phyloP scores from a whole-genome alignment of 163 green algal species.

The Volvox carteri region DNA sequence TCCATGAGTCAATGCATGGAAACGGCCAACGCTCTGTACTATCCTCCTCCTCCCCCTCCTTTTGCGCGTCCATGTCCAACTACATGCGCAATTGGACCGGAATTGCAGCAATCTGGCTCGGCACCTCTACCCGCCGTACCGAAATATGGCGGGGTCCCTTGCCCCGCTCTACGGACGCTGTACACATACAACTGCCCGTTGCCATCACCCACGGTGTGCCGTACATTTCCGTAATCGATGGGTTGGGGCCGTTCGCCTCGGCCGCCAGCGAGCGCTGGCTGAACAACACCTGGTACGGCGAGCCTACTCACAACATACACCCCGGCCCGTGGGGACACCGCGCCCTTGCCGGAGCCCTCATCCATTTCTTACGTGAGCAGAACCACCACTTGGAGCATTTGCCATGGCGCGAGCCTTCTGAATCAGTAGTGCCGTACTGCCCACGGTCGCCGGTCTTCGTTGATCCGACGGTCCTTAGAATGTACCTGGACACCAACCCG shows the following conservation, averaged over 20 bases:
- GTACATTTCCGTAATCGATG: conserved; percentile 3
- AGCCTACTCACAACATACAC: neutral
- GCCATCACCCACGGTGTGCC: neutral
- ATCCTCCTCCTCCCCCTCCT: neutral
- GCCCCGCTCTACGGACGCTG: neutral
- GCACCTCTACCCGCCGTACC: neutral
- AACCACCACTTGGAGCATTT: neutral
- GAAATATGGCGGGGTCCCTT: neutral
- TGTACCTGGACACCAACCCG: conserved; percentile 4
- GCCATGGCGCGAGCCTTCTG: neutral
- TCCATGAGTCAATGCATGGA: neutral
- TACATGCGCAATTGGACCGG: neutral
- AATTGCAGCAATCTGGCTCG: neutral
- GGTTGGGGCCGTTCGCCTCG: neutral
- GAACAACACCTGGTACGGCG: neutral
- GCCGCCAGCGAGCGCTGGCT: neutral
- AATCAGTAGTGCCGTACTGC: neutral
- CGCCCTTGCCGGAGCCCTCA: neutral
- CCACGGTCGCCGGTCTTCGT: neutral
- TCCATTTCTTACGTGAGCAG: neutral
- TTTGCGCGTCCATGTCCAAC: neutral
- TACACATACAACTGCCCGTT: neutral
- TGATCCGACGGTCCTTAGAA: neutral
- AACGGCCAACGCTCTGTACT: neutral
- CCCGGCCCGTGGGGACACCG: neutral